Percentiles rank a stretch among this genome's conserved stretches.
phyloP scores from a whole-genome alignment of 495 filamentous ascomycete species.

The Tuber brumale region DNA sequence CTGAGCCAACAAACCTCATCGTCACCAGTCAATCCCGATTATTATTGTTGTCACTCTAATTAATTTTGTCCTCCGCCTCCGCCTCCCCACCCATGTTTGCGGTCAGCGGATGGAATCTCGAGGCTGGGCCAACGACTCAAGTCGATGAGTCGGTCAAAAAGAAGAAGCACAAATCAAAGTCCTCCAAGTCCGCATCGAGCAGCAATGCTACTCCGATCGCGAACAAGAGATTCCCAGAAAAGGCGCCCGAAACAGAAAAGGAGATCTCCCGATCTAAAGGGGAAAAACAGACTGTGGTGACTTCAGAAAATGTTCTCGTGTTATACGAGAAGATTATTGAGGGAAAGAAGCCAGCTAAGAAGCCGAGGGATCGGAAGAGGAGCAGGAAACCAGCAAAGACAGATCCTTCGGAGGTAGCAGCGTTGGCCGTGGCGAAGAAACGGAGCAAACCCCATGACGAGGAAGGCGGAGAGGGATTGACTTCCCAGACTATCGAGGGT shows the following conservation, averaged over 20 bases:
- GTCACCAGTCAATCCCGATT: constrained; percentile 13
- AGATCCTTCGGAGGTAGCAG: background rate
- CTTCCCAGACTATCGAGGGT: constrained; percentile 48
- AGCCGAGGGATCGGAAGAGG: constrained; percentile 22
- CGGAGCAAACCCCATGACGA: constrained; percentile 30
- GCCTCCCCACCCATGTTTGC: constrained; percentile 65
- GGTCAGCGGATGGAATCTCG: constrained; percentile 81
- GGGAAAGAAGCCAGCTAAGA: constrained; percentile 42
- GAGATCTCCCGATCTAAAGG: constrained; percentile 9
- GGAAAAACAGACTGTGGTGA: constrained; percentile 52
- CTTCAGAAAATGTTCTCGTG: constrained; percentile 62
- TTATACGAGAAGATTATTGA: constrained; percentile 77
- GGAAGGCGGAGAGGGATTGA: constrained; percentile 43
- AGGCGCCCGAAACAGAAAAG: constrained; percentile 20
- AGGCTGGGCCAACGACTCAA: constrained; percentile 66
- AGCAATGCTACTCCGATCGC: constrained; percentile 36
- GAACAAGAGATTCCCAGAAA: constrained; percentile 39
- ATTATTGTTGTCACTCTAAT: constrained; percentile 4
- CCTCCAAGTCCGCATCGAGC: constrained; percentile 28
- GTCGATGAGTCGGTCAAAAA: constrained; percentile 42
- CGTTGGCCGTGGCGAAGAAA: constrained; percentile 17
- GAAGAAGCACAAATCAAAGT: constrained; percentile 45
- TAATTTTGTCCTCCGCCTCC: background rate
- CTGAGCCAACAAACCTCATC: background rate
- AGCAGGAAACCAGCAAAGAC: constrained; percentile 16